Evolutionary conservation across 345 rosid genomes (phyloP).

Genomic region (Eucalyptus tenuipes): DNA sequence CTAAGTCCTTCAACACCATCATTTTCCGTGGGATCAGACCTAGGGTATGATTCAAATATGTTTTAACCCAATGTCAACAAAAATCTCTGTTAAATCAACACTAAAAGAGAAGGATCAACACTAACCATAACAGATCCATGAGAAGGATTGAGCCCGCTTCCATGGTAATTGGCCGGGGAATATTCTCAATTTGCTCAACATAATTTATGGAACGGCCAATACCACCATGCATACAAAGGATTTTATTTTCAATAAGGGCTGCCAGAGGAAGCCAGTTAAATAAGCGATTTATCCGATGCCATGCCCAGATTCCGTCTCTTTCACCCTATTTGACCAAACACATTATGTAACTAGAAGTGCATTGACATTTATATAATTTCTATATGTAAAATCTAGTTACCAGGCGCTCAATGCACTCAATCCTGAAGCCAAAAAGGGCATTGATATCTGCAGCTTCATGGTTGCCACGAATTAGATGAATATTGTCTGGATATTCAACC

Average conservation of each 20-base stretch:
- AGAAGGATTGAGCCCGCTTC: slow-evolving; percentile 95
- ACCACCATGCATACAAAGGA: slow-evolving; percentile 99
- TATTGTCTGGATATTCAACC: slow-evolving; percentile 87
- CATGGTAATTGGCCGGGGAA: slow-evolving; percentile 96
- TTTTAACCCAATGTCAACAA: neutral
- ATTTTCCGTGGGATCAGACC: slow-evolving; percentile 99
- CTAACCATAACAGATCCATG: slow-evolving; percentile 93
- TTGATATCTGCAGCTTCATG: slow-evolving; percentile 99
- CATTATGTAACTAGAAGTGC: slow-evolving; percentile 2
- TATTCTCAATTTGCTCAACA: slow-evolving; percentile 89
- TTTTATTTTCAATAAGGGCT: slow-evolving; percentile 91
- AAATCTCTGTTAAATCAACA: neutral
- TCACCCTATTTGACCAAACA: slow-evolving; percentile 60
- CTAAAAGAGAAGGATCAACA: neutral
- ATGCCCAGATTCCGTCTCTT: slow-evolving; percentile 97
- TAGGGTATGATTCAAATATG: neutral
- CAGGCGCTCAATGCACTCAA: slow-evolving; percentile 98
- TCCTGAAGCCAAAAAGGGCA: slow-evolving; percentile 97
- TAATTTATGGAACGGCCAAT: slow-evolving; percentile 97
- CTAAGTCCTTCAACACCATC: slow-evolving; percentile 98
- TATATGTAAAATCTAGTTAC: slow-evolving; percentile 17
- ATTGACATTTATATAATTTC: neutral
- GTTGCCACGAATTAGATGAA: slow-evolving; percentile 94
- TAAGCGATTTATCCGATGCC: slow-evolving; percentile 96
- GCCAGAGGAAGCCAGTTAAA: slow-evolving; percentile 98